Evolutionary conservation across 192 early-diverging fungal species (phyloP).

Genomic region (Chytriomyces sp.): DNA sequence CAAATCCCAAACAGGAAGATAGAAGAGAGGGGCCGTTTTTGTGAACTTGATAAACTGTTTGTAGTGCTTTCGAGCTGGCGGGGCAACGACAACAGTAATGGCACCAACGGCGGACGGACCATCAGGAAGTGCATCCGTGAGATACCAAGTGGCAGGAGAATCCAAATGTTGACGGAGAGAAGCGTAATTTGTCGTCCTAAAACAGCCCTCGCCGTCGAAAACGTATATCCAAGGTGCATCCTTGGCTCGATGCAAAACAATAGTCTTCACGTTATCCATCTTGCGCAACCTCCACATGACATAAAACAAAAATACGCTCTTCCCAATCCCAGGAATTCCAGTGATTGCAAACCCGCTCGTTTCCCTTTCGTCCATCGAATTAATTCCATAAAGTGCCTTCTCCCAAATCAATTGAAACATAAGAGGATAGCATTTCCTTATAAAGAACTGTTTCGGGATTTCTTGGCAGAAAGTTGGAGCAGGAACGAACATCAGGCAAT

Average conservation of each 20-base stretch:
- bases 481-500: no score
- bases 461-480: no score
- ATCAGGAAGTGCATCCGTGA: constrained; percentile 25
- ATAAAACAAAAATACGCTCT: no score
- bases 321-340: constrained; percentile 22
- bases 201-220: no score
- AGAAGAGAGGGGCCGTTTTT: constrained; percentile 17
- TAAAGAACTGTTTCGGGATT: no score
- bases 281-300: no score
- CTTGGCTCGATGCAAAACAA: no score
- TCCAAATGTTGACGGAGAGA: no score
- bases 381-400: constrained; percentile 2
- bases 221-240: no score
- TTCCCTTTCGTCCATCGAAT: background rate
- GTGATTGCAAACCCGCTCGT: constrained; percentile 24
- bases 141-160: no score
- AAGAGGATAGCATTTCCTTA: constrained; percentile 16
- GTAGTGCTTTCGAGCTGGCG: constrained; percentile 20
- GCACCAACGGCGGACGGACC: constrained; percentile 24
- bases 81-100: constrained; percentile 19
- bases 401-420: constrained; percentile 11
- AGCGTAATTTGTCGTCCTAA: no score
- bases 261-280: no score
- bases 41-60: constrained; percentile 24
- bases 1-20: constrained; percentile 20